Conservation (phyloP, 164 flowering plant species). For the Vitis riparia region DNA sequence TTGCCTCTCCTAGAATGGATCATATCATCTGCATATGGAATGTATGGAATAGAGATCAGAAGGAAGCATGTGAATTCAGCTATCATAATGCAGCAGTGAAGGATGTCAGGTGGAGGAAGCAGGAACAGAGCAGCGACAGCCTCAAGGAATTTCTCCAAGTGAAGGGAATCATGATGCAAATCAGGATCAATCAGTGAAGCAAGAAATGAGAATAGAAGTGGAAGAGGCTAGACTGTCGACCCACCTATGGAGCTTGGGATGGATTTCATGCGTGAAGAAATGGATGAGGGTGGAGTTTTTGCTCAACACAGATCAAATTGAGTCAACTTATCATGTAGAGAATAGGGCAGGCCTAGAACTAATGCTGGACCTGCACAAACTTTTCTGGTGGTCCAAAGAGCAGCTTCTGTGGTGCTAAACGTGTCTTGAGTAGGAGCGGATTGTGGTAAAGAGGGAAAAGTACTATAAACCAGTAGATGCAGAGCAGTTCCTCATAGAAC, state of each 20-base stretch:
- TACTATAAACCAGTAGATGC: conserved; percentile 46
- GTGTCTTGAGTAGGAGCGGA: conserved; percentile 73
- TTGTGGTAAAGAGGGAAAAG: conserved; percentile 90
- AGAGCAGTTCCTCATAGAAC: conserved; percentile 29
- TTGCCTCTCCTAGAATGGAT: conserved; percentile 98
- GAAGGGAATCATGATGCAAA: conserved; percentile 38
- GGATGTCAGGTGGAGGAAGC: conserved; percentile 79
- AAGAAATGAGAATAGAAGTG: conserved; percentile 60
- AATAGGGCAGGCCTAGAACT: conserved; percentile 35
- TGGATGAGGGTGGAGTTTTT: conserved; percentile 57
- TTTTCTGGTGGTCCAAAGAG: too few relatives aligned
- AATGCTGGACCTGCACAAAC: too few relatives aligned
- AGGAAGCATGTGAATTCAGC: conserved; percentile 47
- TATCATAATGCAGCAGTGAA: conserved; percentile 79
- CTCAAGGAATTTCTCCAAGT: conserved; percentile 34
- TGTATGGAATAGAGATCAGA: conserved; percentile 72
- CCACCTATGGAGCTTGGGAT: conserved; percentile 46
- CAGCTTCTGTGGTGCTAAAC: too few relatives aligned
- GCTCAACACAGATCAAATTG: conserved; percentile 50
- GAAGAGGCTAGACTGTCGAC: conserved; percentile 40
- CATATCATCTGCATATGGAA: conserved; percentile 77
- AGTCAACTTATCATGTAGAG: conserved; percentile 70
- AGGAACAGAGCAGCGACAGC: conserved; percentile 43
- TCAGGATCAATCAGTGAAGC: conserved; percentile 41
- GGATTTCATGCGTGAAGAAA: conserved; percentile 75